Percentiles rank a stretch among this genome's conserved stretches.
Conservation (phyloP, 2,329 filamentous ascomycete genomes). For the Penicillium concentricum region DNA sequence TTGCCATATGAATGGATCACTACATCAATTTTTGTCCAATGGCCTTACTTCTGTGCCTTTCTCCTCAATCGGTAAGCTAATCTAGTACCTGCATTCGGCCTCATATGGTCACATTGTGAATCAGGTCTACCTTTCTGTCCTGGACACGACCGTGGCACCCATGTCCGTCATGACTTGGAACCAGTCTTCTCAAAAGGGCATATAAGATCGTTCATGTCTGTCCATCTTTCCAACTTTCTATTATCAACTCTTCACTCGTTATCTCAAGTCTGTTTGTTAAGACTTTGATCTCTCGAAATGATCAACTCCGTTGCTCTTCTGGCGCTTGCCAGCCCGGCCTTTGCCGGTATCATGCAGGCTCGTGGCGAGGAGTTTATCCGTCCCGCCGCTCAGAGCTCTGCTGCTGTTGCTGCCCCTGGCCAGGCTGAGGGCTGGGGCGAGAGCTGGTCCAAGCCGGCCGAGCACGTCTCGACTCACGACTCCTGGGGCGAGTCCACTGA, state of each 20-base stretch:
- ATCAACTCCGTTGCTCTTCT: conserved; percentile 37
- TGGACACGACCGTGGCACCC: conserved; percentile 31
- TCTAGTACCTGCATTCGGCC: conserved; percentile 19
- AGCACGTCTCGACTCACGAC: conserved; percentile 1
- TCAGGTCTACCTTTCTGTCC: conserved; percentile 24
- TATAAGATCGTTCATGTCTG: conserved; percentile 27
- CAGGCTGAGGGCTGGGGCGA: conserved; percentile 7
- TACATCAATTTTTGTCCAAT: conserved; percentile 11
- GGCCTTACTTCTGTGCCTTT: conserved; percentile 17
- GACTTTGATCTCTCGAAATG: conserved; percentile 31
- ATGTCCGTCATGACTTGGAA: conserved; percentile 18
- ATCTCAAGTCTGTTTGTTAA: conserved; percentile 16
- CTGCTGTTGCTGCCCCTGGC: conserved; percentile 1
- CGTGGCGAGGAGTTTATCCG: conserved; percentile 17
- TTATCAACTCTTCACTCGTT: conserved; percentile 23
- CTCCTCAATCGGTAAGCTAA: conserved; percentile 16
- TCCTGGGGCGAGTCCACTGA: conserved; percentile 7
- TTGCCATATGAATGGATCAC: conserved; percentile 16
- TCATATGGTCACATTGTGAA: conserved; percentile 17
- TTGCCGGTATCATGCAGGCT: conserved; percentile 35
- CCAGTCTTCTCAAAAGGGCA: conserved; percentile 9
- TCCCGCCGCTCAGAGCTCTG: conserved; percentile 6
- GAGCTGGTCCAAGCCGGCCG: conserved; percentile 11
- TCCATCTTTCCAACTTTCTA: conserved; percentile 2
- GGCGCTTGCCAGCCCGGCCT: conserved; percentile 36